phyloP scores from a whole-genome alignment of 352 stramenopile species.

The Thraustochytrium sp. region DNA sequence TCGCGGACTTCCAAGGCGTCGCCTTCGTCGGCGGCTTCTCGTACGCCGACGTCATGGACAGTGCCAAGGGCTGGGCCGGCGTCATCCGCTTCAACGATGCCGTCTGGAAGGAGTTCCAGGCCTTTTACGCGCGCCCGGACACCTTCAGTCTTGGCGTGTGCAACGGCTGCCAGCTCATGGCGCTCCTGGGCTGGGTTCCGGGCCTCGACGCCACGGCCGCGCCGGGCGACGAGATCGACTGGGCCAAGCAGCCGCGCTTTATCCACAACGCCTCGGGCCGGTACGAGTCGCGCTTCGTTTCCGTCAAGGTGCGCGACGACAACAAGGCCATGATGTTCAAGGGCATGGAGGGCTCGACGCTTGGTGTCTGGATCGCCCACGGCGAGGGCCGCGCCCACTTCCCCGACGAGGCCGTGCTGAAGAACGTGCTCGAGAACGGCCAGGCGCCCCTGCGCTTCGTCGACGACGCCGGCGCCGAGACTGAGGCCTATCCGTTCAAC shows the following conservation, averaged over 20 bases:
- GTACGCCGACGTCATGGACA: conserved; percentile 97
- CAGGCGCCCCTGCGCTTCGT: conserved; percentile 94
- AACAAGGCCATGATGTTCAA: conserved; percentile 94
- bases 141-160: conserved; percentile 98
- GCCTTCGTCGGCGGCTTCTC: conserved; percentile 98
- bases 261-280: conserved; percentile 93
- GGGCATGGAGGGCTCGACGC: conserved; percentile 90
- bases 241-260: conserved; percentile 80
- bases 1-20: conserved; percentile 92
- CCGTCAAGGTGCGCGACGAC: conserved; percentile 82
- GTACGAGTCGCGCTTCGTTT: conserved; percentile 95
- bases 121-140: conserved; percentile 87
- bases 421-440: conserved; percentile 76
- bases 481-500: conserved; percentile 96
- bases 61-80: conserved; percentile 95
- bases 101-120: conserved; percentile 90
- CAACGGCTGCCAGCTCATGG: conserved; percentile 99
- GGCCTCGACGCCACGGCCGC: conserved; percentile 51
- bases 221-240: not conserved
- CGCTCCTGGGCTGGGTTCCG: conserved; percentile 93
- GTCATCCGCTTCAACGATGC: conserved; percentile 94
- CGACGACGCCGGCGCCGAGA: conserved; percentile 86
- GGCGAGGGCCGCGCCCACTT: conserved; percentile 91
- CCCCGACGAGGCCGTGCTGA: conserved; percentile 78
- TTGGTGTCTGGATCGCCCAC: conserved; percentile 97